Evolutionary conservation across 2,329 filamentous ascomycete species (phyloP), one percentile per base, ranked within the genome.

Genomic region (Reticulascus tulasneorum): DNA sequence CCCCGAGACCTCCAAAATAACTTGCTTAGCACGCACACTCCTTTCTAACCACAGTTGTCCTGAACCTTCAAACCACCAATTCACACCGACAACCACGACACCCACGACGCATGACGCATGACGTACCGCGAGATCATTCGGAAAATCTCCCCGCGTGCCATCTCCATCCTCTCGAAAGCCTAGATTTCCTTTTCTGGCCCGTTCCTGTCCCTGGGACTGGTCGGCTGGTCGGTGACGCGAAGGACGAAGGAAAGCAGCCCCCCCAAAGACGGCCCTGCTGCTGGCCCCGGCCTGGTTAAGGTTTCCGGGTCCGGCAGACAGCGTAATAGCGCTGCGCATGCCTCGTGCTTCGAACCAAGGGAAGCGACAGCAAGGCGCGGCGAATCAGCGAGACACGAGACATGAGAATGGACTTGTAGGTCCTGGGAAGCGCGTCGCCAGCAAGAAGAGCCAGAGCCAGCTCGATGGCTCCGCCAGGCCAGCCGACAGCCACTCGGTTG

Each of bases 381-480:
- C 64, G 49, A 83, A 71, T 67, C 75, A 81, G 62, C 79, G 80
- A 68, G 83, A 83, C 65, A 78, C 73, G 55, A 80, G 84, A 63
- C 84, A 94, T 67, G 89, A 95, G 67, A 89, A 86, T 82, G 88
- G 87, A 57, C 73, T 88, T 62, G 84, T 89, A 73, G 82, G 82
- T 55, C 58, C 62, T 41, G 58, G 54, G 33, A 66, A 62, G 50
- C 63, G 63, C 51, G 47, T 52, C 38, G 49, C 55, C 29, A 55
- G 54, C 47, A 64, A 53, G 46, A 76, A 71, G 62, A 70, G 63
- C 55, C 65, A 67, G 52, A 58, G 55, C 47, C 64, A 64, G 44
- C 52, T 65, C 53, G 63, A 71, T 54, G 54, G 51, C 45, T 51
- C 44, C 43, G 28, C 47, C 47, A 23, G 49, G 47, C 37, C 41